Conservation (phyloP, 2,329 filamentous ascomycete species). For the Pseudocercospora eumusae region DNA sequence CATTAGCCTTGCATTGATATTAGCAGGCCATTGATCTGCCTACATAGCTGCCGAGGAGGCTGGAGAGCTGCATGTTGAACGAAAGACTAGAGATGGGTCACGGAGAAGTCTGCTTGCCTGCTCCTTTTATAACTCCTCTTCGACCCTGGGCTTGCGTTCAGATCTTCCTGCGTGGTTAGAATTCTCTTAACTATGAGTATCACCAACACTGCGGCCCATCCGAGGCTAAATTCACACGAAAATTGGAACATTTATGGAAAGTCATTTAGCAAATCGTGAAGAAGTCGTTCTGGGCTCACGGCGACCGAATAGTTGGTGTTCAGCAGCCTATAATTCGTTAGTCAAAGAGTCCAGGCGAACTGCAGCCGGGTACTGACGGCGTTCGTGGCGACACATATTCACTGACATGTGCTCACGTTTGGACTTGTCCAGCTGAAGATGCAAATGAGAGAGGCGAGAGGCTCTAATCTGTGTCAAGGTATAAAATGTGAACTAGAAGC, state of each 20-base stretch:
- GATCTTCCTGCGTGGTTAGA: background rate
- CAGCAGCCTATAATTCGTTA: background rate
- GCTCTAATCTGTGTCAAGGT: too few relatives aligned
- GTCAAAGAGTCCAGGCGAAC: background rate
- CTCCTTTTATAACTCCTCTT: background rate
- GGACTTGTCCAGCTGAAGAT: background rate
- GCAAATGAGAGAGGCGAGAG: background rate
- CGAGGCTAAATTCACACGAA: too few relatives aligned
- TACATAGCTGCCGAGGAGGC: background rate
- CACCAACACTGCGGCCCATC: slow-evolving; percentile 1
- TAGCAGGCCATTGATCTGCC: background rate
- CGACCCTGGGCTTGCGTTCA: background rate
- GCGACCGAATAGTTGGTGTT: background rate
- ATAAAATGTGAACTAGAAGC: background rate
- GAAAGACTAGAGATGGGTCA: background rate
- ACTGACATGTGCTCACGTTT: background rate
- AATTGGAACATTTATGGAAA: too few relatives aligned
- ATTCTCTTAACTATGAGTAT: background rate
- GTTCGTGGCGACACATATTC: background rate
- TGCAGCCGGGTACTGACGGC: background rate
- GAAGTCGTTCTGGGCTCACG: background rate
- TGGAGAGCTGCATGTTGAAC: background rate
- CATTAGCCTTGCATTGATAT: background rate
- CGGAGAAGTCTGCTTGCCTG: background rate
- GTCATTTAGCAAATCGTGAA: background rate